A percentile compares a stretch with the other conserved stretches of the same genome.
These are phyloP conservation scores for Wickerhamiella vanderwaltii DNA, from an alignment of 805 yeast genomes.

Conservation along the genomic window DNA sequence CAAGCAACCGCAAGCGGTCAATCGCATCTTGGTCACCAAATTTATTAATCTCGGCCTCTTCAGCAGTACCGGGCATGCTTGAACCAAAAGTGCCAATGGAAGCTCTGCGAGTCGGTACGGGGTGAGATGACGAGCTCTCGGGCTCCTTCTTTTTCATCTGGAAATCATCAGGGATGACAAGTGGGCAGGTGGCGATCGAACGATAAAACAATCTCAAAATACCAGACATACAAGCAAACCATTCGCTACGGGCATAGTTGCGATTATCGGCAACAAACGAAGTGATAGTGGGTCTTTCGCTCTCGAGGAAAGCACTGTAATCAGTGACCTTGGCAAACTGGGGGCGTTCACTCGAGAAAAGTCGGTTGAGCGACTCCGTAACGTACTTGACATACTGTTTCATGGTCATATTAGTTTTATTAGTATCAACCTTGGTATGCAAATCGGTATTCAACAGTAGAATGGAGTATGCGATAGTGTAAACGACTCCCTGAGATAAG, in stretches of 20 bases:
- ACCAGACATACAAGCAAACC: conserved; percentile 12
- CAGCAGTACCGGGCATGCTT: conserved; percentile 5
- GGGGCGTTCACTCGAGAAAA: conserved; percentile 13
- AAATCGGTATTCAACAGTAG: conserved; percentile 66
- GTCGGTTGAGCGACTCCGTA: conserved; percentile 32
- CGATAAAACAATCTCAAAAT: conserved; percentile 10
- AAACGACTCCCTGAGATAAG: conserved; percentile 45
- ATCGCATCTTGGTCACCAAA: conserved; percentile 23
- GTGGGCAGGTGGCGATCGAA: conserved; percentile 11
- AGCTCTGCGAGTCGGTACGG: conserved; percentile 22
- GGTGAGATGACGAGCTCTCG: background rate
- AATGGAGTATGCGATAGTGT: conserved; percentile 59
- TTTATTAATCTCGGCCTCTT: conserved; percentile 18
- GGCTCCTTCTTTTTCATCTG: background rate
- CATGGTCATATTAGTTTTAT: conserved; percentile 29
- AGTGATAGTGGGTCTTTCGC: conserved; percentile 14
- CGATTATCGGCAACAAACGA: conserved; percentile 15
- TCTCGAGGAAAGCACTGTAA: conserved; percentile 14
- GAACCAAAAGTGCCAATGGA: conserved; percentile 11
- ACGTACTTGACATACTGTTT: conserved; percentile 42
- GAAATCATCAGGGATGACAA: conserved; percentile 12
- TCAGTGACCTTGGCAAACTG: conserved; percentile 12
- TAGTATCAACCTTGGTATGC: conserved; percentile 38
- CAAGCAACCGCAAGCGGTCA: conserved; percentile 46
- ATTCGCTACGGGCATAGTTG: conserved; percentile 10